Percentiles rank a stretch among this genome's conserved stretches.
Evolutionary conservation across 2,329 filamentous ascomycete species (phyloP).

Genomic region (Zasmidium cellare): DNA sequence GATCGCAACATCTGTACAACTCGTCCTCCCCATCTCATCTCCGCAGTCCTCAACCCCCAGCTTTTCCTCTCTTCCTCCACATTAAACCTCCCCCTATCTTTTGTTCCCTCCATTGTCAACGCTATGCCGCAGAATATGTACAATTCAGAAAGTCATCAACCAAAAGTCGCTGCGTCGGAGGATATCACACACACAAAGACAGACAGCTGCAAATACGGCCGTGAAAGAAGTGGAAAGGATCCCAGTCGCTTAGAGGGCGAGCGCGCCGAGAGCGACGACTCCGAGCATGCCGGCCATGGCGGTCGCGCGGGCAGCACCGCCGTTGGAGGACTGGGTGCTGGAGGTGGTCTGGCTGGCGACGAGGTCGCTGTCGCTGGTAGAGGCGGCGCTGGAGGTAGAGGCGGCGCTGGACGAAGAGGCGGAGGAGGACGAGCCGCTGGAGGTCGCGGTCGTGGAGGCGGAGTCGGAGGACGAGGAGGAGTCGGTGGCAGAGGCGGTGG

Average conservation of each 20-base stretch:
- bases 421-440: constrained; percentile 8
- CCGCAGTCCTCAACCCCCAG: too few relatives aligned
- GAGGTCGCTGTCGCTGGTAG: constrained; percentile 1
- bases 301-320: constrained; percentile 24
- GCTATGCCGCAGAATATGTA: background rate
- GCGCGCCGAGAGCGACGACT: constrained; percentile 28
- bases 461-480: constrained; percentile 1
- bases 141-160: background rate
- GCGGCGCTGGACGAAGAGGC: constrained; percentile 8
- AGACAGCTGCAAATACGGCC: background rate
- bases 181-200: background rate
- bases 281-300: constrained; percentile 28
- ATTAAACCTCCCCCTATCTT: too few relatives aligned
- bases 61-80: too few relatives aligned
- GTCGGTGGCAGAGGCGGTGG: constrained; percentile 6
- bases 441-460: constrained; percentile 5
- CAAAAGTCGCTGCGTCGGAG: background rate
- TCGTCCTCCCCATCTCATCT: too few relatives aligned
- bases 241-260: constrained; percentile 21
- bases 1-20: too few relatives aligned
- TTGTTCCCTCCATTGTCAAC: too few relatives aligned
- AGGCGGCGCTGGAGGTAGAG: constrained; percentile 9
- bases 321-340: constrained; percentile 6
- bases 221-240: background rate
- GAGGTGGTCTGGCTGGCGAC: constrained; percentile 6